Evolutionary conservation across 495 filamentous ascomycete genomes (phyloP), one percentile per base, ranked within the genome.

Genomic region (Thermothielavioides terrestris): DNA sequence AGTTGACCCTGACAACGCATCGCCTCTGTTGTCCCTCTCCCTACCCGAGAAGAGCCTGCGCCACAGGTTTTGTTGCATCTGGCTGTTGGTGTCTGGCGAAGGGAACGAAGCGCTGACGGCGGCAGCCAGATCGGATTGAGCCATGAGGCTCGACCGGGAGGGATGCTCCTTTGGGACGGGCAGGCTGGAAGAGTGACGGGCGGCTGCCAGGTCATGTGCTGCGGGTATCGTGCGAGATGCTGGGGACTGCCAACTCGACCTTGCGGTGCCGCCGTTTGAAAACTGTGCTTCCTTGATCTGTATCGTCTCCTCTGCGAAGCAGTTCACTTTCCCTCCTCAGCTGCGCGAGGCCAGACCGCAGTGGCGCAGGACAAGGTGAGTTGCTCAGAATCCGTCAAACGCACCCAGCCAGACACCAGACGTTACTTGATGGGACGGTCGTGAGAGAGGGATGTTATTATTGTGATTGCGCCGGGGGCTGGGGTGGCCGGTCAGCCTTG

Each of bases 41-140:
- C 58, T 17, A 22, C 55, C 48, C 22, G 54, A 53, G 14, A 60
- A 41, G 6, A 59, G 18, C 27, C 60, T 57, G 36, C 58, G 53
- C 56, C 60, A 65, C 2, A 61, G 40, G n/a, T 54, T 55, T 30
- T 54, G 59, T 40, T 57, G 59, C 34, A 42, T 49, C 21, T 54
- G 56, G 30, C 27, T 32, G 37, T 36, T 34, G 37, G 30, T 46
- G 49, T 53, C 52, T 26, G 52, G 21, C 39, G 40, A 18, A 22
- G 52, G 44, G 23, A 27, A 35, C 27, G 54, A 26, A 15, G 55
- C 50, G 39, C 55, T 39, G 20, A 31, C 32, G 6, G 52, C 37
- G 38, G 47, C 11, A 7, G 49, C 53, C 15, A 42, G 25, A 21
- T 53, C 46, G 37, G 44, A 5, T 57, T 59, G 61, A 51, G 61